These are phyloP conservation scores for Cytospora chrysosperma DNA, from an alignment of 2,329 filamentous ascomycete genomes.

Conservation along the genomic window DNA sequence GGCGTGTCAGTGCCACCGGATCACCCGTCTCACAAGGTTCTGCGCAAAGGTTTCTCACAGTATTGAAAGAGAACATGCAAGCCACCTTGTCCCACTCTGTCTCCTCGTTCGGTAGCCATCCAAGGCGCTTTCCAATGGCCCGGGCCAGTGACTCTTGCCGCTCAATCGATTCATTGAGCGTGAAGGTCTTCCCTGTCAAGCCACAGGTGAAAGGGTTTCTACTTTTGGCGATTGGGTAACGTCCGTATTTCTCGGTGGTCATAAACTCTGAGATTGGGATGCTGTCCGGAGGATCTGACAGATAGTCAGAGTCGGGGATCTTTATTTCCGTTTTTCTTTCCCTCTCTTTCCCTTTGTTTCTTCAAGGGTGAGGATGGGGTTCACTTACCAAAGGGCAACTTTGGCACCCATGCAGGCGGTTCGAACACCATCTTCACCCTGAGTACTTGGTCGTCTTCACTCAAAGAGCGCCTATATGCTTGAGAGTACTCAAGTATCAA, in stretches of 20 bases:
- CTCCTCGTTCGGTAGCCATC: constrained; percentile 67
- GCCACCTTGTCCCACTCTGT: constrained; percentile 81
- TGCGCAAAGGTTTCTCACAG: constrained; percentile 47
- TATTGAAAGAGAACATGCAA: constrained; percentile 76
- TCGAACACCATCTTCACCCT: constrained; percentile 52
- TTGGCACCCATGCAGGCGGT: constrained; percentile 60
- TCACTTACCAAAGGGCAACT: constrained; percentile 53
- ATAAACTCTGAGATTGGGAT: constrained; percentile 77
- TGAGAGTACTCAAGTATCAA: no score
- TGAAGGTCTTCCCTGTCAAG: constrained; percentile 66
- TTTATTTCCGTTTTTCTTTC: not conserved
- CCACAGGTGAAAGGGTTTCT: constrained; percentile 75
- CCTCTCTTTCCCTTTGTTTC: not conserved
- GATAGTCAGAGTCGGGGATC: constrained; percentile 15
- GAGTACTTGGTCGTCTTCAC: not conserved
- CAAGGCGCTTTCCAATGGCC: constrained; percentile 67
- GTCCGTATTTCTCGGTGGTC: constrained; percentile 68
- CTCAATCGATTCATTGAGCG: constrained; percentile 60
- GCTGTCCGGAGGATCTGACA: constrained; percentile 64
- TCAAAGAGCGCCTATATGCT: no score
- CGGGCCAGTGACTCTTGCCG: constrained; percentile 67
- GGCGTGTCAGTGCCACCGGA: not conserved
- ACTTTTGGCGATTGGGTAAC: constrained; percentile 61
- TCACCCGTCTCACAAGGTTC: not conserved
- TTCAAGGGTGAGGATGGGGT: not conserved